A percentile compares a stretch with the other conserved stretches of the same genome.
phyloP scores from a whole-genome alignment of 2,329 filamentous ascomycete genomes.

The Cercospora janseana region DNA sequence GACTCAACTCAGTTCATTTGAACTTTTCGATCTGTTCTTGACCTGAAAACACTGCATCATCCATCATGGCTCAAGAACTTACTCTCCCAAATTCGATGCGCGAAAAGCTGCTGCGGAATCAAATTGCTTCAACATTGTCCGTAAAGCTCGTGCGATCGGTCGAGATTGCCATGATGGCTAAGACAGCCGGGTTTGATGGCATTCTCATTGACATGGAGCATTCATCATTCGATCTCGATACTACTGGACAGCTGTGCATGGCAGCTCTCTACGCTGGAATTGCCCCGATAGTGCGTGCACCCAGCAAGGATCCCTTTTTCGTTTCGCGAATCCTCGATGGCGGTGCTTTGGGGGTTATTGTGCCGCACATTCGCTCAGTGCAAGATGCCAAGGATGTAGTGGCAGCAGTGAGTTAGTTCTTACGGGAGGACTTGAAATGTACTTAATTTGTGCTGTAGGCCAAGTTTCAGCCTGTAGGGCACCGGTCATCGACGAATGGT shows the following conservation, averaged over 20 bases:
- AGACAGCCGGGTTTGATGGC: slow-evolving; percentile 44
- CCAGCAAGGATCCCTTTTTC: slow-evolving; percentile 42
- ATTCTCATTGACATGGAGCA: slow-evolving; percentile 51
- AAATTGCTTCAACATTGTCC: slow-evolving; percentile 14
- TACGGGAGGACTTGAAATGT: neutral
- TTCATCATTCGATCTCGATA: slow-evolving; percentile 41
- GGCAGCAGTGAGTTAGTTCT: slow-evolving; percentile 25
- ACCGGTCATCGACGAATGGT: slow-evolving; percentile 40
- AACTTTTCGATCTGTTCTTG: neutral
- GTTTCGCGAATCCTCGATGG: slow-evolving; percentile 44
- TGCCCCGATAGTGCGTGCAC: slow-evolving; percentile 45
- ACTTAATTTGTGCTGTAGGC: slow-evolving; percentile 12
- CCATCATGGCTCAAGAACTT: slow-evolving; percentile 6
- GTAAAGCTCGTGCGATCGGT: slow-evolving; percentile 39
- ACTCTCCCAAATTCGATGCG: slow-evolving; percentile 12
- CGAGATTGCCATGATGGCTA: slow-evolving; percentile 42
- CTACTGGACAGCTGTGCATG: slow-evolving; percentile 41
- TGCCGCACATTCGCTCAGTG: slow-evolving; percentile 44
- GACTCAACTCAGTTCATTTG: neutral
- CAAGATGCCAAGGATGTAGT: slow-evolving; percentile 42
- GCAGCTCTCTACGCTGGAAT: slow-evolving; percentile 43
- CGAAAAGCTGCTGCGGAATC: slow-evolving; percentile 14
- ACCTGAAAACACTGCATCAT: neutral
- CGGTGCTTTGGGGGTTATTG: slow-evolving; percentile 44
- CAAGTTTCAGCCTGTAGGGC: slow-evolving; percentile 43